phyloP scores from a whole-genome alignment of 768 basidiomycete genomes.

The Grammothele lineata region DNA sequence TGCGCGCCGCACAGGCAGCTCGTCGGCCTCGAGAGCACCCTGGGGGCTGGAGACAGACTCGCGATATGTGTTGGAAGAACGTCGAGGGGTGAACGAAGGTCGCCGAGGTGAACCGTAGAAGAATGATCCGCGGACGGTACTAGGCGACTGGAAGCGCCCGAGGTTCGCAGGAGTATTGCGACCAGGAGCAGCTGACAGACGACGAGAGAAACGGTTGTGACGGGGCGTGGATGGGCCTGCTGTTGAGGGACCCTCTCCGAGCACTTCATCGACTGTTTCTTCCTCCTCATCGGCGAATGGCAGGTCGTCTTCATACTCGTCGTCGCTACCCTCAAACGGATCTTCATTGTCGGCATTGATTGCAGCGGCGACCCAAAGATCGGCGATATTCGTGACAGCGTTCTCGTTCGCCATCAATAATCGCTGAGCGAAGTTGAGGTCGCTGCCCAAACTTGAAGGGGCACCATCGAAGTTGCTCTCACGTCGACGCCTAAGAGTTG shows the following conservation, averaged over 20 bases:
- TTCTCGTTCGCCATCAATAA: constrained; percentile 92
- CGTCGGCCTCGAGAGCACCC: constrained; percentile 14
- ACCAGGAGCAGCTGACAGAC: constrained; percentile 6
- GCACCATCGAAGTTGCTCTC: constrained; percentile 41
- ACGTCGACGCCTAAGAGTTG: constrained; percentile 47
- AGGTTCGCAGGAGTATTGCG: no score
- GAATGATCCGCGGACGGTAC: constrained; percentile 15
- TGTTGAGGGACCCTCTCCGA: constrained; percentile 17
- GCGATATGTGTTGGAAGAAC: constrained; percentile 22
- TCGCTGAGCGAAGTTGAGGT: constrained; percentile 85
- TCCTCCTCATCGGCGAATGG: constrained; percentile 26
- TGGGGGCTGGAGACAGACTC: constrained; percentile 10
- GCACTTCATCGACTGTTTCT: constrained; percentile 27
- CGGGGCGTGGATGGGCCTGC: constrained; percentile 9
- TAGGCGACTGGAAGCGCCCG: background rate
- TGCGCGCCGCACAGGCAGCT: constrained; percentile 44
- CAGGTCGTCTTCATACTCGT: constrained; percentile 32
- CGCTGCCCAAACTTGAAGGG: constrained; percentile 38
- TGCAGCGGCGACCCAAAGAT: constrained; percentile 96
- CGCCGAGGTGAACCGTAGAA: constrained; percentile 29
- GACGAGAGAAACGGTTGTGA: constrained; percentile 19
- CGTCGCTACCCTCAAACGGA: constrained; percentile 48
- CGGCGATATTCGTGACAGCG: constrained; percentile 90
- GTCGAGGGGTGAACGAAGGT: constrained; percentile 29
- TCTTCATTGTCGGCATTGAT: constrained; percentile 93